phyloP scores from a whole-genome alignment of 2,329 filamentous ascomycete genomes.

The Pseudogymnoascus sp. region DNA sequence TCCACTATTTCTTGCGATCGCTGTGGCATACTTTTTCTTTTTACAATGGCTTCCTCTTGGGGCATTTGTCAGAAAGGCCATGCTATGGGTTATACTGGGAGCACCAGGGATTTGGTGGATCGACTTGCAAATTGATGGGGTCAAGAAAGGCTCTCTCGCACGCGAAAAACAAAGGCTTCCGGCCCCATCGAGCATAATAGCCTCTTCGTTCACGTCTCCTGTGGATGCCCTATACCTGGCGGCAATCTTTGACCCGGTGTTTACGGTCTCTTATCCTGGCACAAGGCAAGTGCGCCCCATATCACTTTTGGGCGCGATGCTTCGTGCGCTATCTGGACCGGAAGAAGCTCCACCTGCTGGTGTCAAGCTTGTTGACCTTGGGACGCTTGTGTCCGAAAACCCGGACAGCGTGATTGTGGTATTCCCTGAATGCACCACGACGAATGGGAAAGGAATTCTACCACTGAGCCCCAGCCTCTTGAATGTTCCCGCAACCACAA shows the following conservation, averaged over 20 bases:
- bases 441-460: conserved; percentile 84
- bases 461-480: conserved; percentile 73
- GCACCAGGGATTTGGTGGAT: conserved; percentile 97
- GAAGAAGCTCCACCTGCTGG: conserved; percentile 37
- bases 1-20: conserved; percentile 63
- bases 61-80: conserved; percentile 64
- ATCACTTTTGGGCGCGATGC: conserved; percentile 65
- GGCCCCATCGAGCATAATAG: conserved; percentile 71
- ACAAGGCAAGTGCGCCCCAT: conserved; percentile 67
- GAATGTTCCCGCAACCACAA: conserved; percentile 54
- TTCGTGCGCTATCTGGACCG: conserved; percentile 60
- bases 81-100: conserved; percentile 78
- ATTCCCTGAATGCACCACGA: conserved; percentile 91
- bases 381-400: conserved; percentile 55
- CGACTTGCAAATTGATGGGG: conserved; percentile 94
- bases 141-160: conserved; percentile 80
- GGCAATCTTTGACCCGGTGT: conserved; percentile 92
- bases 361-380: conserved; percentile 50
- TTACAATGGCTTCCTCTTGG: conserved; percentile 74
- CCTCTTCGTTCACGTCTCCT: conserved; percentile 83
- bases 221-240: conserved; percentile 91
- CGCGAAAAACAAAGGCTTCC: conserved; percentile 69
- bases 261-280: conserved; percentile 74
- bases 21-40: conserved; percentile 65
- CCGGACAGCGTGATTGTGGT: conserved; percentile 72